Evolutionary conservation across 176 grass and related monocot genomes (phyloP).

Genomic region (Oryza meyeriana): DNA sequence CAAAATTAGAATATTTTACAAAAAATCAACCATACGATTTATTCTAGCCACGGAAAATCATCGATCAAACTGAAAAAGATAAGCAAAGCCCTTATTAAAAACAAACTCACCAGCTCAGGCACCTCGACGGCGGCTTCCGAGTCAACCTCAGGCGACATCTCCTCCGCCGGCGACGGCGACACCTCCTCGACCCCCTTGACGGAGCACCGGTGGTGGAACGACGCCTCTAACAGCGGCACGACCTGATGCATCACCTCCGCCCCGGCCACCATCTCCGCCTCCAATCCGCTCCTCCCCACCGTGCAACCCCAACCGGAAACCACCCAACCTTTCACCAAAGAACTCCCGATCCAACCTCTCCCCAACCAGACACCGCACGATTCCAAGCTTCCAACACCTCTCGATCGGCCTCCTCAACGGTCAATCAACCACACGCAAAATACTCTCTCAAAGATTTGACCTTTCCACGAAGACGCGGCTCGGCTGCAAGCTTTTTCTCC

Average conservation of each 20-base stretch:
- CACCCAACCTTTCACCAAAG: slow-evolving; percentile 16
- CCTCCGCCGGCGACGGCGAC: slow-evolving; percentile 10
- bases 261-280: slow-evolving; percentile 73
- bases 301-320: not conserved
- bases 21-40: not conserved
- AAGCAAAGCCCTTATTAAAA: not conserved
- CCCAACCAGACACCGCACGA: not conserved
- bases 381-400: not conserved
- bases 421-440: not conserved
- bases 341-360: slow-evolving; percentile 29
- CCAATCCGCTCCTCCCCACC: slow-evolving; percentile 18
- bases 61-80: not conserved
- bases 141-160: slow-evolving; percentile 20
- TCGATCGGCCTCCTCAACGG: not conserved
- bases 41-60: not conserved
- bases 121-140: slow-evolving; percentile 33
- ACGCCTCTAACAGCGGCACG: slow-evolving; percentile 49
- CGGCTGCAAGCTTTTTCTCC: not conserved
- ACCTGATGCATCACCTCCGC: slow-evolving; percentile 69
- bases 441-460: not conserved
- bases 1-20: not conserved
- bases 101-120: slow-evolving; percentile 61
- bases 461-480: slow-evolving; percentile 33
- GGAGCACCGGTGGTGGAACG: slow-evolving; percentile 32
- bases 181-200: slow-evolving; percentile 45